Evolutionary conservation across 768 basidiomycete genomes (phyloP).

Genomic region (Chalciporus pseudorubinellus): DNA sequence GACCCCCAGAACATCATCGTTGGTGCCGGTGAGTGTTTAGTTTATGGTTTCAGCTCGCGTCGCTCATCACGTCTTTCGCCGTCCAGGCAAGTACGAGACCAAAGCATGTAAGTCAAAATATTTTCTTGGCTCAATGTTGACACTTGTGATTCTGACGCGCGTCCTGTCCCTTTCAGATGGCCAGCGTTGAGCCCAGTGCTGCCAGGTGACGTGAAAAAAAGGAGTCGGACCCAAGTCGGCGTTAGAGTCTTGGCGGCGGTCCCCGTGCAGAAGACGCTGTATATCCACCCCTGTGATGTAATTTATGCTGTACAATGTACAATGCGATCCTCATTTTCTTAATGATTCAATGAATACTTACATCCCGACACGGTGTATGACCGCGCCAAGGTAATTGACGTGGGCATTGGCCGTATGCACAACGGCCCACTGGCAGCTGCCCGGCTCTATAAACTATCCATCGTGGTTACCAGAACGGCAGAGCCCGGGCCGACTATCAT

Average conservation of each 20-base stretch:
- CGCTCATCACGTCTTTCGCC: neutral
- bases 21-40: conserved; percentile 38
- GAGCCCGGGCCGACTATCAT: too few relatives aligned
- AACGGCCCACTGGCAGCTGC: too few relatives aligned
- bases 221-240: neutral
- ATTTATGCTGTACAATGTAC: neutral
- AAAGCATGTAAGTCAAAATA: conserved; percentile 36
- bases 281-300: neutral
- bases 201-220: neutral
- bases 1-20: conserved; percentile 81
- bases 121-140: neutral
- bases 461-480: too few relatives aligned
- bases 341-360: too few relatives aligned
- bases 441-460: too few relatives aligned
- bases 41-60: neutral
- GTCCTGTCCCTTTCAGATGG: neutral
- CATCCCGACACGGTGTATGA: too few relatives aligned
- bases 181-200: conserved; percentile 1
- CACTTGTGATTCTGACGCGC: neutral
- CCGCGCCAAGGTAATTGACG: too few relatives aligned
- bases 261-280: neutral
- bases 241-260: too few relatives aligned
- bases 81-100: conserved; percentile 44
- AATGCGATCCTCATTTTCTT: neutral
- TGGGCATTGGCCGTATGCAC: too few relatives aligned